A percentile compares a stretch with the other conserved stretches of the same genome.
phyloP scores from a whole-genome alignment of 768 basidiomycete species.

The Xanthoconium stramineum region DNA sequence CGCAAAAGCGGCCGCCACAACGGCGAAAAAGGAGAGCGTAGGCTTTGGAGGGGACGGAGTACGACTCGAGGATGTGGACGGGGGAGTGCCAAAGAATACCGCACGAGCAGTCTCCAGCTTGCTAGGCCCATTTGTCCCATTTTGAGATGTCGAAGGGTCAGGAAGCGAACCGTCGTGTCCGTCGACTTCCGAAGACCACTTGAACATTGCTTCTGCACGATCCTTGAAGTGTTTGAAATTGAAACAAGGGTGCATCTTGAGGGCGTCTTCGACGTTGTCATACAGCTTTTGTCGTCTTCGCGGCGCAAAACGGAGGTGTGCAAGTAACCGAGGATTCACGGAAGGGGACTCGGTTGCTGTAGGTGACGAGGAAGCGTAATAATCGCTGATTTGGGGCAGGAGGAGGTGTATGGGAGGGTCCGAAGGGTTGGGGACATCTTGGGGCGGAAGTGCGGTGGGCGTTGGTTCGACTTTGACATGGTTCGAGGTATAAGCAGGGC shows the following conservation, averaged over 20 bases:
- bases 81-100: conserved; percentile 28
- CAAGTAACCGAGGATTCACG: conserved; percentile 39
- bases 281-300: conserved; percentile 37
- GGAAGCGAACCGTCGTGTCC: conserved; percentile 6
- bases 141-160: conserved; percentile 28
- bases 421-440: conserved; percentile 9
- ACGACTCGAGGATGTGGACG: conserved; percentile 9
- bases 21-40: conserved; percentile 50
- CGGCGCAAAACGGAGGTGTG: conserved; percentile 39
- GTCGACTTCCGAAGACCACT: conserved; percentile 36
- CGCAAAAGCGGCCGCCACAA: conserved; percentile 56
- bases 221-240: conserved; percentile 46
- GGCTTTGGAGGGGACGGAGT: conserved; percentile 13
- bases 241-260: conserved; percentile 49
- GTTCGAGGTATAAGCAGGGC: conserved; percentile 9
- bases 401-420: conserved; percentile 25
- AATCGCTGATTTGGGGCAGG: conserved; percentile 17
- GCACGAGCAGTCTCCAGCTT: conserved; percentile 30
- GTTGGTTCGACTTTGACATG: conserved; percentile 37
- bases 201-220: conserved; percentile 44
- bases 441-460: conserved; percentile 24
- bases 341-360: conserved; percentile 22
- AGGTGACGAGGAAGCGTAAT: conserved; percentile 23
- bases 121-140: conserved; percentile 22
- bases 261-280: conserved; percentile 38